phyloP scores from a whole-genome alignment of 495 filamentous ascomycete genomes.

The Aspergillus olivimuriae region DNA sequence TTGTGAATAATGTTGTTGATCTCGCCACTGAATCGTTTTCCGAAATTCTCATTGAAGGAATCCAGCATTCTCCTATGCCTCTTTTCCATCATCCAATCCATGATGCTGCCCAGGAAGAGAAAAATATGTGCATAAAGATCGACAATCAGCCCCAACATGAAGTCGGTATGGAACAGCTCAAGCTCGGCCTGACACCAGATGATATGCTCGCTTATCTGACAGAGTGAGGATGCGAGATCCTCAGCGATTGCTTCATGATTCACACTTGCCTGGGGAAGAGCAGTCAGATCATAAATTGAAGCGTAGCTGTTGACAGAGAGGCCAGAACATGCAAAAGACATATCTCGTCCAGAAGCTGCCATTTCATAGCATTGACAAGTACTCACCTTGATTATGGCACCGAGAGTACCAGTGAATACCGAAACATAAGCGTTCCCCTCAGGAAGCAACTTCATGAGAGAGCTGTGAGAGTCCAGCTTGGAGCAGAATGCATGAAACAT shows the following conservation, averaged over 20 bases:
- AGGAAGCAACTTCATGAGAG: background rate
- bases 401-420: background rate
- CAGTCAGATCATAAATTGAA: no score
- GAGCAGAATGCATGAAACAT: background rate
- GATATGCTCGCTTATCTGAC: background rate
- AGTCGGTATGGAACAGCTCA: background rate
- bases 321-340: no score
- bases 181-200: background rate
- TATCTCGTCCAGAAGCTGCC: no score
- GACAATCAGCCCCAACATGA: background rate
- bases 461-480: background rate
- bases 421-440: background rate
- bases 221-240: background rate
- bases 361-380: no score
- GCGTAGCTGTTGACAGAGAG: no score
- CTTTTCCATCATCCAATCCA: background rate
- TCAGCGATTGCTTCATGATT: background rate
- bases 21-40: background rate
- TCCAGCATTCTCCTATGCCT: background rate
- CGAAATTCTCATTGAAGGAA: background rate
- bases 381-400: background rate
- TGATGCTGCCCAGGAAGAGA: background rate
- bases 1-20: background rate
- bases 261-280: background rate
- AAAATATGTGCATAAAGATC: background rate